phyloP scores from a whole-genome alignment of 2,329 filamentous ascomycete species.

The Pseudogymnoascus verrucosus region DNA sequence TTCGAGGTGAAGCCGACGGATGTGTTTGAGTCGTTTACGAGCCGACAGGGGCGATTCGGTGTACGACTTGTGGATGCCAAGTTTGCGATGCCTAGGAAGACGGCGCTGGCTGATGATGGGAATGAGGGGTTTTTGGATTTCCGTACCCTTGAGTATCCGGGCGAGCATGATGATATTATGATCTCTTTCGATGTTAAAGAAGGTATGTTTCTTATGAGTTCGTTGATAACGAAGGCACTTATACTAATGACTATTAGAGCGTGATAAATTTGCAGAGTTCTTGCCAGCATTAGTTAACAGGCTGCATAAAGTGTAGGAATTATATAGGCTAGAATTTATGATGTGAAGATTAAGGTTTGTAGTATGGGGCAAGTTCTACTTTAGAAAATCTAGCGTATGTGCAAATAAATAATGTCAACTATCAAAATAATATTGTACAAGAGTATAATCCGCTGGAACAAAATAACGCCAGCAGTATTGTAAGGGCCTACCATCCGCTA shows the following conservation, averaged over 20 bases:
- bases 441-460: not conserved
- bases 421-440: not conserved
- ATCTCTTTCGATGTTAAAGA: slow-evolving; percentile 74
- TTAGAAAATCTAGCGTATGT: not conserved
- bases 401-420: not conserved
- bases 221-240: not conserved
- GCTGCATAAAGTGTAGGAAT: not conserved
- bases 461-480: not conserved
- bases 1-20: slow-evolving; percentile 77
- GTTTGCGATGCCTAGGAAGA: slow-evolving; percentile 62
- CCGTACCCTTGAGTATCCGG: slow-evolving; percentile 80
- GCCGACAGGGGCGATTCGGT: slow-evolving; percentile 49
- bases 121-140: slow-evolving; percentile 73
- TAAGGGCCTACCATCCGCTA: not conserved
- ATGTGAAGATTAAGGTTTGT: not conserved
- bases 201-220: slow-evolving; percentile 44
- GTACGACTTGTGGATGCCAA: slow-evolving; percentile 79
- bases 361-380: not conserved
- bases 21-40: slow-evolving; percentile 58
- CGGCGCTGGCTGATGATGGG: slow-evolving; percentile 35
- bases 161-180: slow-evolving; percentile 86
- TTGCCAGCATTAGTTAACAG: not conserved
- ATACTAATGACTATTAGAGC: not conserved
- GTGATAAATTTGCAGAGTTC: not conserved
- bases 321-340: not conserved